Percentiles rank a stretch among this genome's conserved stretches.
Evolutionary conservation across 495 filamentous ascomycete genomes (phyloP).

Genomic region (Penicillium subrubescens): DNA sequence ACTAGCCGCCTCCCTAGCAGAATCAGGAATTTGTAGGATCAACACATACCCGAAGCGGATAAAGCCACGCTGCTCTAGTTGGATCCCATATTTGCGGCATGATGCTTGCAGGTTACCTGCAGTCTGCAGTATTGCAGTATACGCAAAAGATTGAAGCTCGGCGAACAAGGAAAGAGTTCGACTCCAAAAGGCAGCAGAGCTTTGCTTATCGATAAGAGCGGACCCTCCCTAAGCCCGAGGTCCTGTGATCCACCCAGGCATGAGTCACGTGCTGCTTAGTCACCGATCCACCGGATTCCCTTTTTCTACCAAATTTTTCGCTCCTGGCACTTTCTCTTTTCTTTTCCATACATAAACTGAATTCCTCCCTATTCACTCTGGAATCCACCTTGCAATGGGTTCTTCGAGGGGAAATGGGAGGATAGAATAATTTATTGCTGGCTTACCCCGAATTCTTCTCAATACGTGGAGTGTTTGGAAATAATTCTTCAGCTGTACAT

Average conservation of each 20-base stretch:
- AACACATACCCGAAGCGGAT: slow-evolving; percentile 53
- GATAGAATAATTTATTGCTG: slow-evolving; percentile 46
- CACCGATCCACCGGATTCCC: background rate
- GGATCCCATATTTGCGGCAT: slow-evolving; percentile 33
- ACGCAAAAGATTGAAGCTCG: background rate
- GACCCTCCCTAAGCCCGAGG: background rate
- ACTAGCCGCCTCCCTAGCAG: background rate
- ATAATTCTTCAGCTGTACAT: slow-evolving; percentile 51
- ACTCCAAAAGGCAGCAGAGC: slow-evolving; percentile 14
- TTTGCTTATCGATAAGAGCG: slow-evolving; percentile 49
- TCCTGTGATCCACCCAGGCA: background rate
- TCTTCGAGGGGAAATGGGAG: slow-evolving; percentile 53
- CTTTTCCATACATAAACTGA: slow-evolving; percentile 47
- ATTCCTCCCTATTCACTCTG: slow-evolving; percentile 53
- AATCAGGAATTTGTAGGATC: background rate
- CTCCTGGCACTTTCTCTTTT: slow-evolving; percentile 33
- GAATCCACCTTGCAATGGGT: slow-evolving; percentile 44
- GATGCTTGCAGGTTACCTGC: background rate
- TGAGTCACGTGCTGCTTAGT: slow-evolving; percentile 21
- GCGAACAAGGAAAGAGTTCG: background rate
- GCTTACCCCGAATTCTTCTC: slow-evolving; percentile 55
- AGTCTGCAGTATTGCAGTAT: background rate
- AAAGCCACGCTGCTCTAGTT: slow-evolving; percentile 53
- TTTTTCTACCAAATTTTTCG: slow-evolving; percentile 29
- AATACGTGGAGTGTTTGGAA: slow-evolving; percentile 54